phyloP scores from a whole-genome alignment of 257 asterid species.

The Hygrophila difformis region DNA sequence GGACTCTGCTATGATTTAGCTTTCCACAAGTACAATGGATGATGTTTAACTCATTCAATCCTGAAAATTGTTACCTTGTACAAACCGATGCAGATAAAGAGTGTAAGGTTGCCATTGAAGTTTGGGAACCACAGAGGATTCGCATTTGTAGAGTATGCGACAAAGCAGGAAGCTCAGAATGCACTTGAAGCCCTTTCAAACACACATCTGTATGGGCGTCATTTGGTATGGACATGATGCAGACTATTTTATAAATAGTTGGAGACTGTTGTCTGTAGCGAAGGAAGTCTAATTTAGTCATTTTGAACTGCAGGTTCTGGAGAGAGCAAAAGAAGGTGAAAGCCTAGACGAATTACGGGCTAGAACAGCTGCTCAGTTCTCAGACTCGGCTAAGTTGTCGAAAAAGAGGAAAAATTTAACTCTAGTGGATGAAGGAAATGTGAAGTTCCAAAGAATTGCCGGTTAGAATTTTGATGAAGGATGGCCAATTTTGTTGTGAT shows the following conservation, averaged over 20 bases:
- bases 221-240: conserved; percentile 45
- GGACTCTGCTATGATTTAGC: not conserved
- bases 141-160: conserved; percentile 77
- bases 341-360: conserved; percentile 83
- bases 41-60: not conserved
- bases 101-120: conserved; percentile 73
- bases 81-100: conserved; percentile 52
- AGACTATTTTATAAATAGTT: not conserved
- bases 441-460: conserved; percentile 42
- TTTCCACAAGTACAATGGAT: not conserved
- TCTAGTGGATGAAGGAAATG: conserved; percentile 50
- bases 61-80: not conserved
- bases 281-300: not conserved
- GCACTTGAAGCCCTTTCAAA: conserved; percentile 80
- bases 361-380: conserved; percentile 74
- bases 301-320: conserved; percentile 56
- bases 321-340: conserved; percentile 93
- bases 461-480: conserved; percentile 22
- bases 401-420: conserved; percentile 60
- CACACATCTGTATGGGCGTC: conserved; percentile 96
- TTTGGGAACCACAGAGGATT: conserved; percentile 85
- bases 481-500: too few relatives aligned
- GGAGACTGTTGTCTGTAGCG: not conserved
- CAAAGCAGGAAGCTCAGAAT: conserved; percentile 85
- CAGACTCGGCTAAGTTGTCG: conserved; percentile 41